Evolutionary conservation across 495 filamentous ascomycete species (phyloP).

Genomic region (Aspergillus cristatus): DNA sequence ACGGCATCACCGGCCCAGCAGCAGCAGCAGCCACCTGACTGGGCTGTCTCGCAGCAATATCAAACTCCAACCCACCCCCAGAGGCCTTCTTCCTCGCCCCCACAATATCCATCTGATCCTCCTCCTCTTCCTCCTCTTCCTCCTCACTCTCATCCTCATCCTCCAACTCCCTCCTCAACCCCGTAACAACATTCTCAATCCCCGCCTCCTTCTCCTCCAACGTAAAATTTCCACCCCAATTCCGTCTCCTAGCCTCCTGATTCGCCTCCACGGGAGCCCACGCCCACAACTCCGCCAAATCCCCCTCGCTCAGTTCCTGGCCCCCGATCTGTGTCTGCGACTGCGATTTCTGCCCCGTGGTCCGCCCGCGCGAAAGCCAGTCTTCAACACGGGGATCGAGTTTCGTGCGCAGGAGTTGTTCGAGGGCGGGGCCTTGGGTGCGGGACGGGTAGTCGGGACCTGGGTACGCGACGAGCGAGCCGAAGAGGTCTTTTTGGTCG

Average conservation of each 20-base stretch:
- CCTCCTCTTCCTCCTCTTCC: slow-evolving; percentile 35
- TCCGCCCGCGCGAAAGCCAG: slow-evolving; percentile 57
- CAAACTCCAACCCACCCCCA: slow-evolving; percentile 31
- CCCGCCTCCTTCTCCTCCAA: slow-evolving; percentile 58
- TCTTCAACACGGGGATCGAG: slow-evolving; percentile 65
- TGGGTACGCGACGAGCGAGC: slow-evolving; percentile 59
- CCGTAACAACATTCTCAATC: slow-evolving; percentile 62
- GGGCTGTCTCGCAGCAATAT: slow-evolving; percentile 30
- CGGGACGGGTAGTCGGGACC: slow-evolving; percentile 66
- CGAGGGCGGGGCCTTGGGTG: slow-evolving; percentile 53
- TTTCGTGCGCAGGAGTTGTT: slow-evolving; percentile 67
- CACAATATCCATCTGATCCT: slow-evolving; percentile 41
- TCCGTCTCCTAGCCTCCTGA: slow-evolving; percentile 35
- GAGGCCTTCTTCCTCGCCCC: slow-evolving; percentile 28
- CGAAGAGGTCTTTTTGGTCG: slow-evolving; percentile 50
- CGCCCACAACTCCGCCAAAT: slow-evolving; percentile 36
- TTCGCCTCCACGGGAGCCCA: slow-evolving; percentile 46
- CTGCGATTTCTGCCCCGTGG: slow-evolving; percentile 7
- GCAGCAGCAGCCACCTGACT: slow-evolving; percentile 11
- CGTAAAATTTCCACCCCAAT: slow-evolving; percentile 57
- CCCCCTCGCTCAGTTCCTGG: slow-evolving; percentile 22
- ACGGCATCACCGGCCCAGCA: slow-evolving; percentile 28
- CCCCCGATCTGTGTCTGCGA: too few relatives aligned
- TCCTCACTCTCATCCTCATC: slow-evolving; percentile 48
- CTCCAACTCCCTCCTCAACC: slow-evolving; percentile 47